These are phyloP conservation scores for Flaveria robusta DNA, from an alignment of 129 eudicot genomes.

Conservation along the genomic window DNA sequence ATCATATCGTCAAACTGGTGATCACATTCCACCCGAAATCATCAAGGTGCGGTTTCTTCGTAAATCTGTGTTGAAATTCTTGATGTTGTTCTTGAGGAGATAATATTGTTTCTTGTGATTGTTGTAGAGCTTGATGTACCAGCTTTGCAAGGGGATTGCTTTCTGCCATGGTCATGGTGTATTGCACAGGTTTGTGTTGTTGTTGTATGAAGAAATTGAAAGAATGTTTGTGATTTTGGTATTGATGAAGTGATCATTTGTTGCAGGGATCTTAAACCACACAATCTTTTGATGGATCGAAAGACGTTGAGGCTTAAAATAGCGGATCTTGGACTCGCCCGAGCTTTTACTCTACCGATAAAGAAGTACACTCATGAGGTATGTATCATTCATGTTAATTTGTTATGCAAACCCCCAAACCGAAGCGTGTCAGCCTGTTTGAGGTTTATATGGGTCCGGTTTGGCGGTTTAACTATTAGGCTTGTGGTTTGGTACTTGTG, in stretches of 20 bases:
- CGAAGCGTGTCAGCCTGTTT: neutral
- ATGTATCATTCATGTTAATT: conserved; percentile 33
- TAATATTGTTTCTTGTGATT: conserved; percentile 11
- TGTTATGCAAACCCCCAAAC: neutral
- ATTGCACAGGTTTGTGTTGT: conserved; percentile 35
- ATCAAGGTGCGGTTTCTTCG: conserved; percentile 49
- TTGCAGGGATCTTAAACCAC: conserved; percentile 92
- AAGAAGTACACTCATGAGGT: conserved; percentile 98
- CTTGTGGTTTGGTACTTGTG: neutral
- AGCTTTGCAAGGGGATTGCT: conserved; percentile 89
- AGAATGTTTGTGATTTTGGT: neutral
- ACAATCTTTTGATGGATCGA: conserved; percentile 91
- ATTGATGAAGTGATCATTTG: neutral
- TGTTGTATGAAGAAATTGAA: neutral
- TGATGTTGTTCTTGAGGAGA: neutral
- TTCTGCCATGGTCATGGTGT: conserved; percentile 89
- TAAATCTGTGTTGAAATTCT: neutral
- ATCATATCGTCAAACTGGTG: conserved; percentile 56
- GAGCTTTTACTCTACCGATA: conserved; percentile 79
- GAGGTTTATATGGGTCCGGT: neutral
- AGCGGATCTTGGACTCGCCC: conserved; percentile 93
- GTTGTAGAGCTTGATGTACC: conserved; percentile 82
- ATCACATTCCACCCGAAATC: conserved; percentile 44
- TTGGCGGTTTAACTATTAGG: neutral
- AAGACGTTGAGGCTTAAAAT: conserved; percentile 72